phyloP scores from a whole-genome alignment of 169 alveolate species.

The Cryptosporidium baileyi region DNA sequence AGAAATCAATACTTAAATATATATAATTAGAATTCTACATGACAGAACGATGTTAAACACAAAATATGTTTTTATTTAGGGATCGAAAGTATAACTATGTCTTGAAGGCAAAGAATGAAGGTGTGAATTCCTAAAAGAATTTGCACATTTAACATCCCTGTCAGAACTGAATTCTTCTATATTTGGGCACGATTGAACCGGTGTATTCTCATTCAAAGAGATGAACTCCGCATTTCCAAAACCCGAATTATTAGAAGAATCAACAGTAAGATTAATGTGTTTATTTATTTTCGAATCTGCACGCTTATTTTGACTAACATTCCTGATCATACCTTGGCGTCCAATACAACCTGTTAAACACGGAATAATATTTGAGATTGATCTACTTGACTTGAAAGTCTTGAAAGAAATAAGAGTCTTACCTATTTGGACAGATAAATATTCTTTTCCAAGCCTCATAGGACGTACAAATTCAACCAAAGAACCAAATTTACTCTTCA shows the following conservation, averaged over 20 bases:
- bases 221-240: background rate
- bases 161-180: too few relatives aligned
- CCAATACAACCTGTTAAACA: conserved; percentile 34
- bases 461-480: conserved; percentile 44
- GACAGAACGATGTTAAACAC: too few relatives aligned
- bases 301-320: background rate
- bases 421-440: conserved; percentile 42
- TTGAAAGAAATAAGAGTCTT: conserved; percentile 28
- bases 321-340: background rate
- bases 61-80: background rate
- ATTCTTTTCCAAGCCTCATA: conserved; percentile 49
- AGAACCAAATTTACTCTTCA: conserved; percentile 64
- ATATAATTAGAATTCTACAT: too few relatives aligned
- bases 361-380: background rate
- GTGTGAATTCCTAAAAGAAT: too few relatives aligned
- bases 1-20: background rate
- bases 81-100: conserved; percentile 47
- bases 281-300: background rate
- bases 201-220: too few relatives aligned
- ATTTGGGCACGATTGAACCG: too few relatives aligned
- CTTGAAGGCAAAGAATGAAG: conserved; percentile 7
- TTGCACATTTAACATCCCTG: too few relatives aligned
- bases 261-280: conserved; percentile 25
- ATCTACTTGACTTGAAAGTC: conserved; percentile 26
- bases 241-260: conserved; percentile 6